phyloP scores from a whole-genome alignment of 2,329 filamentous ascomycete species.

The Trichophyton simii region DNA sequence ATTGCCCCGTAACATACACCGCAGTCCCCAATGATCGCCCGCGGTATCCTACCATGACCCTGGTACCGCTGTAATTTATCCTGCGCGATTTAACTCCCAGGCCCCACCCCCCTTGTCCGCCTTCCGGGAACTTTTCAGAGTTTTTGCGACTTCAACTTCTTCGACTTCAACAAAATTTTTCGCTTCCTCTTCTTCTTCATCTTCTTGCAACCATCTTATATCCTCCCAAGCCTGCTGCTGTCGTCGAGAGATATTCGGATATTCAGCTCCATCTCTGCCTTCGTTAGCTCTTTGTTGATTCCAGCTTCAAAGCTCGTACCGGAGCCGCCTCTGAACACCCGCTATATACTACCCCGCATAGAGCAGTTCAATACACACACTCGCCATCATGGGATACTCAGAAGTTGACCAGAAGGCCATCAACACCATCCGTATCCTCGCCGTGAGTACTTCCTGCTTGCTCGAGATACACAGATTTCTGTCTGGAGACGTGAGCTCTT shows the following conservation, averaged over 20 bases:
- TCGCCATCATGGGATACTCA: conserved; percentile 66
- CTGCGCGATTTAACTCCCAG: background rate
- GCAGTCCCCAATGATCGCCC: background rate
- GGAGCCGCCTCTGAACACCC: background rate
- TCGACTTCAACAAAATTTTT: conserved; percentile 8
- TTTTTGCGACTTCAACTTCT: background rate
- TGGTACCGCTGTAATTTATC: background rate
- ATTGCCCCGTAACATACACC: background rate
- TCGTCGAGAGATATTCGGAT: conserved; percentile 12
- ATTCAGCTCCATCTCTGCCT: conserved; percentile 6
- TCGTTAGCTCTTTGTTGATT: background rate
- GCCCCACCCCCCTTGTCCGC: background rate
- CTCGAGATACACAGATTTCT: background rate
- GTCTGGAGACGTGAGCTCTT: background rate
- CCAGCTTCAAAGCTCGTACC: background rate
- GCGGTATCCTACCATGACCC: background rate
- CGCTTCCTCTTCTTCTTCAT: conserved; percentile 10
- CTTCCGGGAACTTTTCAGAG: background rate
- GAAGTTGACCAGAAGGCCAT: conserved; percentile 82
- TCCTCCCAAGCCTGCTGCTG: conserved; percentile 15
- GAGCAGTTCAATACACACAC: conserved; percentile 5
- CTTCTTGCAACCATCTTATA: conserved; percentile 6
- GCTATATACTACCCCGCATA: background rate
- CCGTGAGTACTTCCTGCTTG: conserved; percentile 52
- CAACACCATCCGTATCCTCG: conserved; percentile 94